Conservation (phyloP, 2,329 filamentous ascomycete genomes). For the Talaromyces rugulosus region DNA sequence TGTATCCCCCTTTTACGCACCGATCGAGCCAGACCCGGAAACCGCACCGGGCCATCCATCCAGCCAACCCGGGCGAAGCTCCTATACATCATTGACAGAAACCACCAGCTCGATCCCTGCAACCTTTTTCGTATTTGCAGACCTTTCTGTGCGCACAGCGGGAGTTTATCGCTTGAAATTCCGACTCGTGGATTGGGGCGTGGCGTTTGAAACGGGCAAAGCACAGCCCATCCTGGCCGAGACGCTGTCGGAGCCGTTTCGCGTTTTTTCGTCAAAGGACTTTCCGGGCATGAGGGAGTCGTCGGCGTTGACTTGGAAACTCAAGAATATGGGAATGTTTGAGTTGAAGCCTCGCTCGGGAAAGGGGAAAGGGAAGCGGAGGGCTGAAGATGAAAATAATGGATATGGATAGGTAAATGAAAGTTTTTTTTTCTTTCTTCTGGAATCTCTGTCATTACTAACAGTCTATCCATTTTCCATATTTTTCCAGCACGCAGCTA, state of each 20-base stretch:
- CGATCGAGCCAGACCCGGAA: constrained; percentile 40
- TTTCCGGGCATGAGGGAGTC: constrained; percentile 42
- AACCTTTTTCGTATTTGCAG: constrained; percentile 46
- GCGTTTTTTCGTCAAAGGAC: constrained; percentile 40
- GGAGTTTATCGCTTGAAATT: constrained; percentile 44
- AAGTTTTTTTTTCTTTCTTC: not conserved
- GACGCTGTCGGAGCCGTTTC: constrained; percentile 38
- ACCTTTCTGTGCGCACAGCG: constrained; percentile 43
- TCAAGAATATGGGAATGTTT: constrained; percentile 39
- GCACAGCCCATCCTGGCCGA: constrained; percentile 36
- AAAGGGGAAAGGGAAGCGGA: constrained; percentile 31
- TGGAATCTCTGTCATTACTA: too few species aligned
- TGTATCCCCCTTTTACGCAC: constrained; percentile 40
- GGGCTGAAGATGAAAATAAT: not conserved
- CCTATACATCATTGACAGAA: not conserved
- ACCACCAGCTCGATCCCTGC: constrained; percentile 24
- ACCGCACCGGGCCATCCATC: constrained; percentile 37
- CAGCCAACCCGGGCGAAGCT: not conserved
- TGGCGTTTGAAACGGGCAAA: constrained; percentile 29
- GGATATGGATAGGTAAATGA: not conserved
- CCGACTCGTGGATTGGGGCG: constrained; percentile 40
- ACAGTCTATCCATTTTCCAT: too few species aligned
- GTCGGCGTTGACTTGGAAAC: constrained; percentile 32
- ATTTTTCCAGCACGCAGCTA: too few species aligned
- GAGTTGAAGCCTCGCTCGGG: constrained; percentile 39